Evolutionary conservation across 2,329 filamentous ascomycete species (phyloP), one percentile per base, ranked within the genome.

Genomic region (Botryosphaeria dothidea): DNA sequence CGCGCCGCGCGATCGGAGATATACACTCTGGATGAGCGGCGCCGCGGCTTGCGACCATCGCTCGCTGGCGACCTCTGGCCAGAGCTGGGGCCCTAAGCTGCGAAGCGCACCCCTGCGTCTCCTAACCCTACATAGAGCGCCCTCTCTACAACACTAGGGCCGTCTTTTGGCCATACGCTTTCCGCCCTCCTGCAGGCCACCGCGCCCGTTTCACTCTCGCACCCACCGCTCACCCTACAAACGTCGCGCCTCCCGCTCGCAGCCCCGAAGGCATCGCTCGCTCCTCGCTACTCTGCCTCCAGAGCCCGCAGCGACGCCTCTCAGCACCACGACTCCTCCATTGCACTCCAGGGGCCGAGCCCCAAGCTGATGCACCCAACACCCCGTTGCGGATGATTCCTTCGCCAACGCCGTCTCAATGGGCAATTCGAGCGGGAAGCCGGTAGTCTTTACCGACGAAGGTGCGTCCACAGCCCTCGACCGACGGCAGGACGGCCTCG

Each of bases 381-480:
- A 46, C 56, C 62, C 52, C 62, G 38, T 45, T 43, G 62, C 62
- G 41, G 49, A 64, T 64, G 62, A 57, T 64, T 58, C 54, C 63
- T 46, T 58, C 54, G 43, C 62, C 51, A 38, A 57, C 62, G 52
- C 41, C 63, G 52, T 66, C 67, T 66, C 70, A 74, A 98, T 98
- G 94, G 94, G 94, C 78, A 97, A 98, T 82, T 91, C 90, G 77
- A 93, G 94, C 81, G 93, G 93, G 80, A 97, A 97, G 80, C 92
- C 92, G 80, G 88, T 96, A 82, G 90, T 93, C 78, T 90, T 93
- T 81, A 92, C 90, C 81, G 93, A 96, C 82, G 92, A 97, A 90
- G 92, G 93, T 96, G 83, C 74, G 88, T 82, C 67, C 61, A 31
- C 29, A 25, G 48, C 34, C 41, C 54, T 29, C 29, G 57, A 43